Evolutionary conservation across 2,329 filamentous ascomycete genomes (phyloP), one percentile per base, ranked within the genome.

Genomic region (Ascochyta rabiei): DNA sequence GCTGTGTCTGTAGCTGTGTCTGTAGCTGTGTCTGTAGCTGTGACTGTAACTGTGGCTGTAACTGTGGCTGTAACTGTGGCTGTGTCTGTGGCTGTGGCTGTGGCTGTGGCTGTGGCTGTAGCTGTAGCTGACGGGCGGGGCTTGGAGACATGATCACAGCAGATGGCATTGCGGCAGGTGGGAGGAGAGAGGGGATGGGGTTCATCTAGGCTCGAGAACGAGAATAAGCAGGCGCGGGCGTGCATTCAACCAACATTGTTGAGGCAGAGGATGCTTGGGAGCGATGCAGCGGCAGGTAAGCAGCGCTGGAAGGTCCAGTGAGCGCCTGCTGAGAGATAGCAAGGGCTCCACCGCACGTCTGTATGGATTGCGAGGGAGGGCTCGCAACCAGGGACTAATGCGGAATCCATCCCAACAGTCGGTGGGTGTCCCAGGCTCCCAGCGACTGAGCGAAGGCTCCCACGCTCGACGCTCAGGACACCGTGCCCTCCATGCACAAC

Each of bases 311-410:
- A 13, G 47, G 48, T 45, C 48, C 52, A 50, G 46, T 50, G 49
- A 58, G 56, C 47, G 45, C 52, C 50, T 57, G 63, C 48, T 62
- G 64, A 56, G 63, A 60, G 62, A 63, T 66, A 59, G 57, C 57
- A 43, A 61, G 52, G 42, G 41, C 52, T 59, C 62, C 61, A 61
- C 57, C 54, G 51, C 56, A 46, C 46, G 21, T 41, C 40, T 41
- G 45, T 37, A 55, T 49, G 45, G 45, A 46, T 33, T 42, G 40
- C 12, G 30, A 28, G 23, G 35, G 41, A 23, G 5, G 35, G 34
- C 21, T 23, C 21, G 58, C 62, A 63, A 61, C 44, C 48, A 48
- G 48, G 42, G 53, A 61, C 62, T 65, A 65, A 63, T 66, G 53
- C 60, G 59, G 63, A 62, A 56, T 39, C 28, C 28, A 30, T 60